A percentile compares a stretch with the other conserved stretches of the same genome.
phyloP scores from a whole-genome alignment of 306 rosid genomes.

The Boehmeria nivea region DNA sequence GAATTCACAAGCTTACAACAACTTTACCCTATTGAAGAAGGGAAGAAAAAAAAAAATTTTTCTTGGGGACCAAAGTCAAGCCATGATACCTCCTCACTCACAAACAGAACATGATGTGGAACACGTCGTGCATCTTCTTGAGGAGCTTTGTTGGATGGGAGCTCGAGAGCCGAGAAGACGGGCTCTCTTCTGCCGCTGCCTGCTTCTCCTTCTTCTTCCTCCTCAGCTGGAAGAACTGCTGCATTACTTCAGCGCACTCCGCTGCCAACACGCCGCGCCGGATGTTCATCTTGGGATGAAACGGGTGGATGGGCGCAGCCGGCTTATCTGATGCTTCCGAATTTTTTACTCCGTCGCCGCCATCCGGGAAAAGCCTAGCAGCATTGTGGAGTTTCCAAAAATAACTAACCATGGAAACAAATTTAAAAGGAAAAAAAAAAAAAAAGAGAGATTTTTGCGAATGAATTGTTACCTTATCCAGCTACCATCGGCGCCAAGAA shows the following conservation, averaged over 20 bases:
- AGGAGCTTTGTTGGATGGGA: conserved; percentile 60
- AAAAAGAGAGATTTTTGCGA: background rate
- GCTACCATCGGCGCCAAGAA: conserved; percentile 99
- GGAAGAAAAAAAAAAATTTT: too few species aligned
- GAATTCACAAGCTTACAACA: too few species aligned
- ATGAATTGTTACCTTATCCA: conserved; percentile 68
- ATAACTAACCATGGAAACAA: background rate
- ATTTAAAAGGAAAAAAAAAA: background rate
- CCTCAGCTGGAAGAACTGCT: conserved; percentile 86
- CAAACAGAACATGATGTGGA: conserved; percentile 71
- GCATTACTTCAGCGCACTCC: conserved; percentile 83
- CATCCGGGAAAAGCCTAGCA: conserved; percentile 76
- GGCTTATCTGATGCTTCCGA: conserved; percentile 47
- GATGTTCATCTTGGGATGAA: conserved; percentile 81
- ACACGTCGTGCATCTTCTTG: conserved; percentile 61
- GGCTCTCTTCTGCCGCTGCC: conserved; percentile 23
- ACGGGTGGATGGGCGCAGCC: conserved; percentile 82
- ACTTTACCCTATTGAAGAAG: too few species aligned
- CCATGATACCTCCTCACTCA: conserved; percentile 19
- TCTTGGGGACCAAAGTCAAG: too few species aligned
- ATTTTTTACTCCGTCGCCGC: conserved; percentile 41
- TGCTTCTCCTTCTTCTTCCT: conserved; percentile 48
- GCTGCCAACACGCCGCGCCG: conserved; percentile 67
- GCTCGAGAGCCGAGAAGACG: conserved; percentile 26
- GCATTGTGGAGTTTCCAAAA: background rate